Base-by-base conservation (phyloP, 768 basidiomycete genomes). In the Suillus alpinus region DNA sequence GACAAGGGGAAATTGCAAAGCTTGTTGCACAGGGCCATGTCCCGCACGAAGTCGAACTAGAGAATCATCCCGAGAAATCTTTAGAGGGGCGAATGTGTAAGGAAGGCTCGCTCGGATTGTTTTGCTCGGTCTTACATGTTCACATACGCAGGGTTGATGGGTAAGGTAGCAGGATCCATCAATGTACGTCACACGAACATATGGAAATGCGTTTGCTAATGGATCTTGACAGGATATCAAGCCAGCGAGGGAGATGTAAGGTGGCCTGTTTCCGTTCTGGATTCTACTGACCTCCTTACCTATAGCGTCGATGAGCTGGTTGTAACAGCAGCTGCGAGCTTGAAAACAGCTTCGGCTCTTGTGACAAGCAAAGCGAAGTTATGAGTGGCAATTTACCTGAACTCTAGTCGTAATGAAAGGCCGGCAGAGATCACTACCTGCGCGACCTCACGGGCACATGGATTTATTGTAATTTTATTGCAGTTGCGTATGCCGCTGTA, bases 211-310 rank as follows among this genome's bases (percentile, higher is more conserved):
- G 32, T 55, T 36, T 58, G 37, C 61, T 66, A 29, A 65, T 51
- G 34, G 23, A 53, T 53, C 44, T 51, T 65, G 34, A 9, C 57
- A 86, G 84, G 90, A 93, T 47, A 85, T 95, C 69, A 89, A 91
- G 69, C 87, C 92, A 1, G 94, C 94, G 5, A 90, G 88, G 71
- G 83, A 84, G 61, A 95, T 95, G 89, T 91, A 66, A 72, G 86
- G 26, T n/a, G 26, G 43, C 20, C 37, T 37, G 8, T 66, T 53
- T 57, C 6, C 6, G 53, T 26, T 39, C 23, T 53, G 40, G 37
- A 51, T 59, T 31, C 47, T 71, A n/a, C 67, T 58, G 29, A 62
- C 39, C n/a, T 14, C 18, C 51, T 26, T 36, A 6, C 29, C 8
- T 47, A 1, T 59, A 91, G 89, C 71, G 85, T 96, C 55, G 93